Percentiles rank a stretch among this genome's conserved stretches.
phyloP scores from a whole-genome alignment of 805 yeast species.

The Maudiozyma saulgeensis region DNA sequence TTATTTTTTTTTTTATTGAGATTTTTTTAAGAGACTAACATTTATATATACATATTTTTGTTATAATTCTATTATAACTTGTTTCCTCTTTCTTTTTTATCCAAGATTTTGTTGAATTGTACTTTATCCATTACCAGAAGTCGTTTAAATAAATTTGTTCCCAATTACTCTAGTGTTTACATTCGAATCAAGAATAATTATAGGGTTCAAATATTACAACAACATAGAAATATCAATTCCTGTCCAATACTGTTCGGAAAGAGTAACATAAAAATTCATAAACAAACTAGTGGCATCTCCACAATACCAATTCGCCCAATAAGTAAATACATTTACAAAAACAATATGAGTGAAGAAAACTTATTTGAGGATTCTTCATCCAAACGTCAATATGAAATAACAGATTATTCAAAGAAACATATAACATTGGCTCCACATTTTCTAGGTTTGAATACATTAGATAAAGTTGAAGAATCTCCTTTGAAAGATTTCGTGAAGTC shows the following conservation, averaged over 20 bases:
- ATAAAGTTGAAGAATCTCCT: constrained; percentile 62
- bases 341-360: constrained; percentile 35
- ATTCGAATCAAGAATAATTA: background rate
- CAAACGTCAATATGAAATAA: constrained; percentile 22
- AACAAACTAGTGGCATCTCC: background rate
- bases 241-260: background rate
- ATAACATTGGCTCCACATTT: constrained; percentile 57
- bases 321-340: background rate
- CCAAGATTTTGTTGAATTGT: background rate
- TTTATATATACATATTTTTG: background rate
- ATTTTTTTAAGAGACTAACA: background rate
- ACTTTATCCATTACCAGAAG: background rate
- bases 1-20: background rate
- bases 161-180: background rate
- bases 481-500: constrained; percentile 77
- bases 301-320: background rate
- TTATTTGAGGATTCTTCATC: constrained; percentile 30
- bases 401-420: constrained; percentile 31
- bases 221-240: background rate
- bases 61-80: background rate
- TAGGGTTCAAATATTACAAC: background rate
- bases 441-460: constrained; percentile 71
- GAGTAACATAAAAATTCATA: background rate
- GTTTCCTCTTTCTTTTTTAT: background rate
- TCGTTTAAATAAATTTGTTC: background rate